phyloP scores from a whole-genome alignment of 306 rosid genomes.

The Fragaria iinumae region DNA sequence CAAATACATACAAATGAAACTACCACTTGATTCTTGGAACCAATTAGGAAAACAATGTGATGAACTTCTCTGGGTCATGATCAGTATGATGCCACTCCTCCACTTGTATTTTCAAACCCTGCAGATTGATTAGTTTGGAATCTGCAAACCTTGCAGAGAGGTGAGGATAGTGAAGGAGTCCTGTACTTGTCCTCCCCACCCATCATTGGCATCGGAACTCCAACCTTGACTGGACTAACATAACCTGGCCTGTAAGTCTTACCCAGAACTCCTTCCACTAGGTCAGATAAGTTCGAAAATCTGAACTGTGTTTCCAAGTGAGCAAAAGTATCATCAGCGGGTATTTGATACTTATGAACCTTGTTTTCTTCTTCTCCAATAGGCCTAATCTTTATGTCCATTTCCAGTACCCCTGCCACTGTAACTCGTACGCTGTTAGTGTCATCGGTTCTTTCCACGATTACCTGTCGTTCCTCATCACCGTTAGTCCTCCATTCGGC shows the following conservation, averaged over 20 bases:
- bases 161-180: constrained; percentile 47
- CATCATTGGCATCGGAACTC: constrained; percentile 78
- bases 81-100: constrained; percentile 50
- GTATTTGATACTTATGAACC: constrained; percentile 62
- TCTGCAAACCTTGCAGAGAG: constrained; percentile 49
- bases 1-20: not conserved
- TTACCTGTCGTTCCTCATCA: constrained; percentile 47
- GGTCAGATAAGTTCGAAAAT: constrained; percentile 39
- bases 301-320: constrained; percentile 67
- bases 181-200: constrained; percentile 69
- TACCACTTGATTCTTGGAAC: not conserved
- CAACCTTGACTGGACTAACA: constrained; percentile 59
- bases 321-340: constrained; percentile 57
- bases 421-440: constrained; percentile 49
- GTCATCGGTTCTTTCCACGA: constrained; percentile 64
- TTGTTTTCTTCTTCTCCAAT: constrained; percentile 57
- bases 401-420: constrained; percentile 46
- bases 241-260: constrained; percentile 65
- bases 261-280: constrained; percentile 61
- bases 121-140: constrained; percentile 36
- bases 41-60: not conserved
- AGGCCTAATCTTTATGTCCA: constrained; percentile 55
- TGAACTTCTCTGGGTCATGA: not conserved
- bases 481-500: constrained; percentile 51
- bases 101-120: constrained; percentile 21